Percentiles rank a stretch among this genome's conserved stretches.
Evolutionary conservation across 768 basidiomycete genomes (phyloP).

Genomic region (Tephrocybe rancida): DNA sequence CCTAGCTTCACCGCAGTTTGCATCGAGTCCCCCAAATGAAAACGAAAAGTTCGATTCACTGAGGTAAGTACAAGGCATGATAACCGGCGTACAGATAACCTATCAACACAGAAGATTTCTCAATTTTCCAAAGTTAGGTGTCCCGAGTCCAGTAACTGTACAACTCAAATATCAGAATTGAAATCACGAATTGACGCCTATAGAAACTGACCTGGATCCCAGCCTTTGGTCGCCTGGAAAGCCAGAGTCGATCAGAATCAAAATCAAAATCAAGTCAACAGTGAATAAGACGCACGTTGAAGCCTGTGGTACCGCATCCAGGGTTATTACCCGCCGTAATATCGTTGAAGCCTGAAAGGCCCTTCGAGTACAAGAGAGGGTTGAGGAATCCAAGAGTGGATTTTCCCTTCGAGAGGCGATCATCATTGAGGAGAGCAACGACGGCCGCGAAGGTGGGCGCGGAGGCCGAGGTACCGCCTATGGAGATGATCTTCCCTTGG

Average conservation of each 20-base stretch:
- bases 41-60: too few relatives aligned
- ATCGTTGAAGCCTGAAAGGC: slow-evolving; percentile 23
- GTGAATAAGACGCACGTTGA: slow-evolving; percentile 18
- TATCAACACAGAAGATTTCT: too few relatives aligned
- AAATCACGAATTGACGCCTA: neutral
- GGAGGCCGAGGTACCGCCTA: slow-evolving; percentile 64
- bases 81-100: too few relatives aligned
- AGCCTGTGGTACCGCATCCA: slow-evolving; percentile 48
- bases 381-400: slow-evolving; percentile 62
- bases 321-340: slow-evolving; percentile 35
- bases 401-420: slow-evolving; percentile 42
- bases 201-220: slow-evolving; percentile 22
- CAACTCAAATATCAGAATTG: slow-evolving; percentile 11
- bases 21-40: too few relatives aligned
- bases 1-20: too few relatives aligned
- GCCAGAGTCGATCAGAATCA: neutral
- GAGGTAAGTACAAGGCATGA: too few relatives aligned
- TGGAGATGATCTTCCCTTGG: slow-evolving; percentile 31
- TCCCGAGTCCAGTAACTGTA: slow-evolving; percentile 28
- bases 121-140: slow-evolving; percentile 24
- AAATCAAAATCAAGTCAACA: neutral
- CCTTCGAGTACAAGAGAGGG: slow-evolving; percentile 53
- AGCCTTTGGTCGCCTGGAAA: slow-evolving; percentile 22
- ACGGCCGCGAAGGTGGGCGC: slow-evolving; percentile 63
- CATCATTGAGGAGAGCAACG: slow-evolving; percentile 64